A percentile compares a stretch with the other conserved stretches of the same genome.
Evolutionary conservation across 441 rosid species (phyloP).

Genomic region (Adansonia rubrostipa): DNA sequence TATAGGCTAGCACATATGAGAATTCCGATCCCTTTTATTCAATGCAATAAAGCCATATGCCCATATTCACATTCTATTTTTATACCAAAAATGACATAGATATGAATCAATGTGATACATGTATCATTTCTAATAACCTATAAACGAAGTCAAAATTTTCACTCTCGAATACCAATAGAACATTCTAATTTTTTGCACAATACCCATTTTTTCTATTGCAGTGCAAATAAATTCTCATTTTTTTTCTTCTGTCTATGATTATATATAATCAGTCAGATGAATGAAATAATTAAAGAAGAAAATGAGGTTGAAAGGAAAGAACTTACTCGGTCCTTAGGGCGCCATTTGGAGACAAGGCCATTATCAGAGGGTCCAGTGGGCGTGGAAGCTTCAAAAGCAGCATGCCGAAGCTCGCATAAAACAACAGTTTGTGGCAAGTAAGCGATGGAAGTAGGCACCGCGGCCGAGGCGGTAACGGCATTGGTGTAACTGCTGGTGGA

Average conservation of each 20-base stretch:
- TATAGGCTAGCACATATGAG: not conserved
- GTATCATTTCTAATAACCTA: not conserved
- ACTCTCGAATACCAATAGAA: not conserved
- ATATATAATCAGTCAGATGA: conserved; percentile 5
- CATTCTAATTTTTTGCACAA: conserved; percentile 2
- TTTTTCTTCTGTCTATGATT: not conserved
- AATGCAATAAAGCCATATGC: conserved; percentile 2
- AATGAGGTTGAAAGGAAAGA: not conserved
- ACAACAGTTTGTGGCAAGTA: conserved; percentile 89
- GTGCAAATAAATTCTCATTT: not conserved
- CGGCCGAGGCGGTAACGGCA: conserved; percentile 38
- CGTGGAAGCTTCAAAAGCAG: conserved; percentile 74
- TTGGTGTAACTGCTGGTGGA: conserved; percentile 66
- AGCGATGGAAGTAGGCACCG: conserved; percentile 67
- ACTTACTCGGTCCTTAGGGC: conserved; percentile 92
- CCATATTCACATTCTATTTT: not conserved
- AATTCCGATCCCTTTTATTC: not conserved
- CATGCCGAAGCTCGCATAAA: conserved; percentile 88
- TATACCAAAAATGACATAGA: not conserved
- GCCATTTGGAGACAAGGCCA: conserved; percentile 82
- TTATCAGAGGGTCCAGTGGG: conserved; percentile 77
- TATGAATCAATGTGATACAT: not conserved
- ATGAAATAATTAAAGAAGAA: conserved; percentile 2
- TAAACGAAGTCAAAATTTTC: not conserved
- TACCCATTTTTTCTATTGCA: not conserved